Evolutionary conservation across 371 early-diverging fungal species (phyloP).

Genomic region (Haplosporangium sp.): DNA sequence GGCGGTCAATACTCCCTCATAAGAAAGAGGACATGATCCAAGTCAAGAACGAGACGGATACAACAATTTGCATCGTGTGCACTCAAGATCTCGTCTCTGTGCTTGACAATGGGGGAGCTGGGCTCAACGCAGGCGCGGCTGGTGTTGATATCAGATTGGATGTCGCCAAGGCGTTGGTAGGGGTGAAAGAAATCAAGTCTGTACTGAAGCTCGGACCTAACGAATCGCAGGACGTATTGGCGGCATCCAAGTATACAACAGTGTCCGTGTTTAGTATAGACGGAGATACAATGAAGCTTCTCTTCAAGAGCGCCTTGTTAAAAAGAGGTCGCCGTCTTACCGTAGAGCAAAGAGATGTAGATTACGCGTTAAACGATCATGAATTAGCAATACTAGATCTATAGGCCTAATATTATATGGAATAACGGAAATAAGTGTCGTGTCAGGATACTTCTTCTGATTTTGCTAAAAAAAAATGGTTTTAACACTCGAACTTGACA

Average conservation of each 20-base stretch:
- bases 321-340: background rate
- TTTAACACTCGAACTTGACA: too few relatives aligned
- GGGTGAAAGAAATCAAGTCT: background rate
- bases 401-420: too few relatives aligned
- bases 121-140: constrained; percentile 6
- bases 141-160: constrained; percentile 1
- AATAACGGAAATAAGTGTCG: too few relatives aligned
- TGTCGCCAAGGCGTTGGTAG: background rate
- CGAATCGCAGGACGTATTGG: background rate
- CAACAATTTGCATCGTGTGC: background rate
- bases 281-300: background rate
- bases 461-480: too few relatives aligned
- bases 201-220: constrained; percentile 2
- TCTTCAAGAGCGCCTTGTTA: background rate
- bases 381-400: too few relatives aligned
- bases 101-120: background rate
- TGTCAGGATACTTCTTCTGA: too few relatives aligned
- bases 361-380: background rate
- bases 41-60: constrained; percentile 8
- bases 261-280: constrained; percentile 1
- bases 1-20: too few relatives aligned
- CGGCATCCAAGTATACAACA: constrained; percentile 1
- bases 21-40: background rate
- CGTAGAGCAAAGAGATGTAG: constrained; percentile 7
- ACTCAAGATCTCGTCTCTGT: background rate